These are phyloP conservation scores for Cutaneotrichosporon cutaneum DNA, from an alignment of 1,284 basidiomycete species.

Conservation along the genomic window DNA sequence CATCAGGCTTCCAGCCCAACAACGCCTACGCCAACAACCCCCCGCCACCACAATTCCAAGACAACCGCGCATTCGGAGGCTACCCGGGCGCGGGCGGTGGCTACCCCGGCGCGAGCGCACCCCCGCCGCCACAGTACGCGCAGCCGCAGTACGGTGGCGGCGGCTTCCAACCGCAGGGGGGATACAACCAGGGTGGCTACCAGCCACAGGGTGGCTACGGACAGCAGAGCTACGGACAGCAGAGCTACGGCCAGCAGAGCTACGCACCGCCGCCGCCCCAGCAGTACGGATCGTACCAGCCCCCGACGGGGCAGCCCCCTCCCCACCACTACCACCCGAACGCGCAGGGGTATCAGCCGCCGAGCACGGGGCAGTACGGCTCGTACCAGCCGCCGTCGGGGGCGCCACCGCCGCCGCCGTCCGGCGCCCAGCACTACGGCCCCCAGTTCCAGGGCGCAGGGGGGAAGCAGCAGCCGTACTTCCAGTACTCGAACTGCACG, in stretches of 20 bases:
- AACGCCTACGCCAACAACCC: slow-evolving; percentile 4
- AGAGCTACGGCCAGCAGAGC: slow-evolving; percentile 2
- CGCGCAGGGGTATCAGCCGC: slow-evolving; percentile 17
- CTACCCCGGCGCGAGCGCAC: not conserved
- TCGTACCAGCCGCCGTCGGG: slow-evolving; percentile 11
- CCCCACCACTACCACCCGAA: slow-evolving; percentile 18
- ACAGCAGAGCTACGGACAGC: slow-evolving; percentile 7
- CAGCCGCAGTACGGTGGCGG: slow-evolving; percentile 4
- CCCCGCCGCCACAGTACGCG: not conserved
- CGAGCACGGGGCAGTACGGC: not conserved
- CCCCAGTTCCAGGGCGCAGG: slow-evolving; percentile 62
- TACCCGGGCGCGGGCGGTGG: not conserved
- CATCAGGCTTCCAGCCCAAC: slow-evolving; percentile 3
- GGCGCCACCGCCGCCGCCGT: slow-evolving; percentile 51
- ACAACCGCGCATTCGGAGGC: not conserved
- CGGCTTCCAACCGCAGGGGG: slow-evolving; percentile 4
- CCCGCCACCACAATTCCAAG: slow-evolving; percentile 6
- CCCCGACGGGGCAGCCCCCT: slow-evolving; percentile 19
- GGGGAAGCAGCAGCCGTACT: slow-evolving; percentile 61
- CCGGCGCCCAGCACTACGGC: slow-evolving; percentile 66
- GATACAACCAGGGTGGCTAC: slow-evolving; percentile 7
- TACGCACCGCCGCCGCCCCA: slow-evolving; percentile 4
- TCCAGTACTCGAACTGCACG: slow-evolving; percentile 77
- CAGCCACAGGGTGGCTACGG: not conserved
- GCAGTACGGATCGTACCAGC: slow-evolving; percentile 12